A percentile compares a stretch with the other conserved stretches of the same genome.
Evolutionary conservation across 1,139 yeast species (phyloP).

Genomic region (Candida dubliniensis): DNA sequence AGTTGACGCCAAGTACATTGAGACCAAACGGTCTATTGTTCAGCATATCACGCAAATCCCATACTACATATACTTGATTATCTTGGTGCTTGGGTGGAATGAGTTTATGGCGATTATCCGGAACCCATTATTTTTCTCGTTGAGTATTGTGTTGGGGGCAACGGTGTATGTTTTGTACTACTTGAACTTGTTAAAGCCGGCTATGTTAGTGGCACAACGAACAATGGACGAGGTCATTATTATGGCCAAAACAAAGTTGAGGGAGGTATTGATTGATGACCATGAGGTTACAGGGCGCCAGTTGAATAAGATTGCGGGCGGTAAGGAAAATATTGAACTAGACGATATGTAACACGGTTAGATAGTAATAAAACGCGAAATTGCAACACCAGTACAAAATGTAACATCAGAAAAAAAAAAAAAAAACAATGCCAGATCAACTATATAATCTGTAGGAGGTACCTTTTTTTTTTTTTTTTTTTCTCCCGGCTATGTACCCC

Average conservation of each 20-base stretch:
- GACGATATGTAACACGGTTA: constrained; percentile 14
- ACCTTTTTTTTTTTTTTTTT: neutral
- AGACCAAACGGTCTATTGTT: constrained; percentile 76
- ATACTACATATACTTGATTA: constrained; percentile 69
- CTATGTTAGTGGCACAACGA: constrained; percentile 57
- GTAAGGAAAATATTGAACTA: constrained; percentile 17
- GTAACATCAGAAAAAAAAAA: constrained; percentile 1
- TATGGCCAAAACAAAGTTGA: constrained; percentile 59
- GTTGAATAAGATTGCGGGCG: constrained; percentile 21
- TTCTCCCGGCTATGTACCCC: neutral
- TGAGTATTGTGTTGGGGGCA: constrained; percentile 56
- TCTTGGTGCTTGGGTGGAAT: constrained; percentile 88
- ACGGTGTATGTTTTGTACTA: constrained; percentile 68
- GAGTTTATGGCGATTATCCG: constrained; percentile 87
- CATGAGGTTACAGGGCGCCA: constrained; percentile 26
- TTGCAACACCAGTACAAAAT: neutral
- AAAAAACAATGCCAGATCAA: neutral
- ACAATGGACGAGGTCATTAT: constrained; percentile 57
- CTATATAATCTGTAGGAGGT: neutral
- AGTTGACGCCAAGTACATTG: constrained; percentile 78
- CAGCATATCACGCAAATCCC: constrained; percentile 79
- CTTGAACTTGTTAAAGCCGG: constrained; percentile 75
- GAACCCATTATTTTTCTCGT: constrained; percentile 74
- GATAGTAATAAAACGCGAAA: neutral
- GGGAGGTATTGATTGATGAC: constrained; percentile 46